Conservation (phyloP, 2,329 filamentous ascomycete genomes). For the Xylariaceae sp. region DNA sequence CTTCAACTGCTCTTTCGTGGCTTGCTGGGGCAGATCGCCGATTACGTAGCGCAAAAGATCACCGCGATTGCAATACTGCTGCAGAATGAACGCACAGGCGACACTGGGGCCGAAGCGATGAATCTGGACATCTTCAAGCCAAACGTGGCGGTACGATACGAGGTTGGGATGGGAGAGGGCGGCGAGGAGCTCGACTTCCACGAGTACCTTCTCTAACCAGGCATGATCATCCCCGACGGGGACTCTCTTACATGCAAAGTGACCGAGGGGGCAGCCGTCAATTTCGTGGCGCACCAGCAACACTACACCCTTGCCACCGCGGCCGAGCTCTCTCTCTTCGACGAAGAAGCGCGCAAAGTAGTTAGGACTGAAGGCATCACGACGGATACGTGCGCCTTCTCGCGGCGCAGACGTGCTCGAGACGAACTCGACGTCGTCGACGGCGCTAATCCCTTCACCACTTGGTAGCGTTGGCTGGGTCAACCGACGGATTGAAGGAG, state of each 20-base stretch:
- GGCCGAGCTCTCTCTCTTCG: constrained; percentile 78
- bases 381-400: constrained; percentile 67
- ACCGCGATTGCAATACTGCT: constrained; percentile 94
- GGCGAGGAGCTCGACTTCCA: constrained; percentile 89
- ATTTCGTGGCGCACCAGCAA: constrained; percentile 89
- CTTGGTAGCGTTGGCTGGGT: constrained; percentile 42
- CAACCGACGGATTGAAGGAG: constrained; percentile 51
- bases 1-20: constrained; percentile 80
- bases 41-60: constrained; percentile 85
- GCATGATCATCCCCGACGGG: constrained; percentile 91
- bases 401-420: constrained; percentile 48
- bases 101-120: constrained; percentile 85
- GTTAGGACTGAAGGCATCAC: constrained; percentile 80
- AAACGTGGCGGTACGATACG: constrained; percentile 94
- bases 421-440: constrained; percentile 45
- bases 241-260: constrained; percentile 95
- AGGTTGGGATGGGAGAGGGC: constrained; percentile 90
- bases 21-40: constrained; percentile 56
- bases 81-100: constrained; percentile 91
- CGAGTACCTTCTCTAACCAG: constrained; percentile 89
- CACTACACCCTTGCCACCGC: constrained; percentile 91
- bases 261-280: constrained; percentile 79
- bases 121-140: constrained; percentile 84
- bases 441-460: constrained; percentile 24
- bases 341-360: constrained; percentile 94